phyloP scores from a whole-genome alignment of 345 rosid species.

The Melaleuca alternifolia region DNA sequence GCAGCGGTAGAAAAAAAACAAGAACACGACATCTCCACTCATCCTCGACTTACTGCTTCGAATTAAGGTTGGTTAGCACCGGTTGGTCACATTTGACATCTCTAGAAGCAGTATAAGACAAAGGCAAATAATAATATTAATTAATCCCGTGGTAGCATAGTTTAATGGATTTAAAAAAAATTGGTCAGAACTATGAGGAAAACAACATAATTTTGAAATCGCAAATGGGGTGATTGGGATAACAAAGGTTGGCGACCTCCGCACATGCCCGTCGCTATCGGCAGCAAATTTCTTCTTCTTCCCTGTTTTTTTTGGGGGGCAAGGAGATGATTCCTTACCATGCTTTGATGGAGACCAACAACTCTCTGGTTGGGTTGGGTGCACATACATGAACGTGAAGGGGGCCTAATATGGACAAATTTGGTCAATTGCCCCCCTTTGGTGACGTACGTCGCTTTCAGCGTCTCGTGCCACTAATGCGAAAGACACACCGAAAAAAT shows the following conservation, averaged over 20 bases:
- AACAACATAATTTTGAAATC: background rate
- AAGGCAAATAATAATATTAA: background rate
- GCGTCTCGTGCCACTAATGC: background rate
- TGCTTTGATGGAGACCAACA: background rate
- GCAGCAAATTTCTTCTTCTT: background rate
- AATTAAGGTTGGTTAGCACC: background rate
- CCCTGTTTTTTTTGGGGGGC: background rate
- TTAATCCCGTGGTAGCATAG: no score
- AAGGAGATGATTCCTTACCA: background rate
- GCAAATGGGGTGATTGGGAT: background rate
- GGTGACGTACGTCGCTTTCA: background rate
- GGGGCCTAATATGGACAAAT: background rate
- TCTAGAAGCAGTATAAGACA: constrained; percentile 16
- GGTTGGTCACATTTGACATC: background rate
- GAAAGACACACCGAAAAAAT: background rate
- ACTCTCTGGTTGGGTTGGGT: background rate
- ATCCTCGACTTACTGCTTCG: background rate
- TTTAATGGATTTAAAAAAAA: no score
- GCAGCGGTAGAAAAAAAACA: background rate
- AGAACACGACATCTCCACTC: background rate
- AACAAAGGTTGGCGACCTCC: background rate
- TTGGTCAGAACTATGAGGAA: background rate
- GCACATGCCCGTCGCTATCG: background rate
- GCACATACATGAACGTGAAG: background rate
- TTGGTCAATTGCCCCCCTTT: background rate